phyloP scores from a whole-genome alignment of 2,329 filamentous ascomycete species.

The Xylaria sp. region DNA sequence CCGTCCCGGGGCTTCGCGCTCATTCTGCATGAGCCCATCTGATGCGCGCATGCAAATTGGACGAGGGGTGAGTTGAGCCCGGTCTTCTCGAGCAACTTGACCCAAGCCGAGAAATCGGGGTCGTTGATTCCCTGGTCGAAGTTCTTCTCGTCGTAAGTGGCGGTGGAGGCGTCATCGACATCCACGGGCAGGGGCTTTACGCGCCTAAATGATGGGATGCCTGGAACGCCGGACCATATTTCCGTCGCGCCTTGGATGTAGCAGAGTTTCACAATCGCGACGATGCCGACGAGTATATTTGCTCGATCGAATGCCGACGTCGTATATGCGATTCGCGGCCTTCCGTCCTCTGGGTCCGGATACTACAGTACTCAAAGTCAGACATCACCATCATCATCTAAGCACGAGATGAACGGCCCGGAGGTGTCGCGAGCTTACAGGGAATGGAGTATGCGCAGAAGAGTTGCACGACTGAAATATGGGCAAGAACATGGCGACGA shows the following conservation, averaged over 20 bases:
- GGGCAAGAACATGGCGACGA: background rate
- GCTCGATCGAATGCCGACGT: slow-evolving; percentile 77
- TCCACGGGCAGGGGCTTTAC: slow-evolving; percentile 15
- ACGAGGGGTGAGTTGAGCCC: slow-evolving; percentile 63
- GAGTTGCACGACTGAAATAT: too few species aligned
- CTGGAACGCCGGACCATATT: slow-evolving; percentile 74
- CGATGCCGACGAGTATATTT: slow-evolving; percentile 76
- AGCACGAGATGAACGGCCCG: background rate
- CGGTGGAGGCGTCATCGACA: background rate
- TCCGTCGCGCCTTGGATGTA: slow-evolving; percentile 84
- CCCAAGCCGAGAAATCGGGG: slow-evolving; percentile 70
- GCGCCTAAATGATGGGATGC: slow-evolving; percentile 70
- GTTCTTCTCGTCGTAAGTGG: slow-evolving; percentile 32
- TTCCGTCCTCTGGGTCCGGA: slow-evolving; percentile 74
- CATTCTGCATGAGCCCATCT: slow-evolving; percentile 85
- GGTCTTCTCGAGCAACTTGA: slow-evolving; percentile 60
- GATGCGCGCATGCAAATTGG: slow-evolving; percentile 77
- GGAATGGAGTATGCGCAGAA: background rate
- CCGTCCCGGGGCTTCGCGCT: slow-evolving; percentile 62
- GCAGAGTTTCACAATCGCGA: slow-evolving; percentile 79
- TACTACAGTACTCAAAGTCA: slow-evolving; percentile 53
- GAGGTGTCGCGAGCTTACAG: background rate
- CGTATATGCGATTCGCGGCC: slow-evolving; percentile 75
- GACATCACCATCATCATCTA: background rate
- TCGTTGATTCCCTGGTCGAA: slow-evolving; percentile 64